These are phyloP conservation scores for Sporothrix euskadiensis DNA, from an alignment of 2,329 filamentous ascomycete species.

Conservation along the genomic window DNA sequence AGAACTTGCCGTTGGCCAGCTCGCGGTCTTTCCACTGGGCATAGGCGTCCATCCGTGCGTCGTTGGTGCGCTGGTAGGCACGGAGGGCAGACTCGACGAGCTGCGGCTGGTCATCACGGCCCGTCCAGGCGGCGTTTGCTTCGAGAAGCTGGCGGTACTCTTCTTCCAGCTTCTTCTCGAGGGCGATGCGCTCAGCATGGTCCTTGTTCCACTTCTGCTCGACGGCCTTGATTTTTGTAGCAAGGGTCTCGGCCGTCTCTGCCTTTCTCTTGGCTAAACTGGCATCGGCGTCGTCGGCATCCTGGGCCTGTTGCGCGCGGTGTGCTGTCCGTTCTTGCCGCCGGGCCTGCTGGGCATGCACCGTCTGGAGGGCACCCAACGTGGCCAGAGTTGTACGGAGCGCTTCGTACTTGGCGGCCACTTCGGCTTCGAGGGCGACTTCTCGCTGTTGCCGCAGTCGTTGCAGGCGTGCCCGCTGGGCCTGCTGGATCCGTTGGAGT, in stretches of 20 bases:
- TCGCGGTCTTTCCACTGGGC: slow-evolving; percentile 47
- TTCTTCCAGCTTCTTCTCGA: slow-evolving; percentile 48
- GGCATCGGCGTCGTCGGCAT: slow-evolving; percentile 31
- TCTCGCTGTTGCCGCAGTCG: slow-evolving; percentile 46
- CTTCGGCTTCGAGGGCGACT: slow-evolving; percentile 38
- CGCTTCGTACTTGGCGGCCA: slow-evolving; percentile 21
- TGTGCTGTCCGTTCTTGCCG: slow-evolving; percentile 39
- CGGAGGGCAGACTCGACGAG: slow-evolving; percentile 39
- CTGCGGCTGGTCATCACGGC: slow-evolving; percentile 21
- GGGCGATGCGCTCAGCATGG: slow-evolving; percentile 43
- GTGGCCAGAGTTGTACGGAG: slow-evolving; percentile 12
- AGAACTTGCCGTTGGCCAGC: slow-evolving; percentile 41
- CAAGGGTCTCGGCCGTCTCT: background rate
- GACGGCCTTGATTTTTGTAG: slow-evolving; percentile 36
- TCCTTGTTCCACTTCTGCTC: slow-evolving; percentile 45
- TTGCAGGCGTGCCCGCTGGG: slow-evolving; percentile 42
- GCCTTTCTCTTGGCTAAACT: slow-evolving; percentile 34
- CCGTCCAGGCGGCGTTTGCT: slow-evolving; percentile 42
- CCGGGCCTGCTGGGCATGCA: slow-evolving; percentile 43
- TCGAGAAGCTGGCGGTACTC: slow-evolving; percentile 42
- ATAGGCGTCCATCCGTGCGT: slow-evolving; percentile 41
- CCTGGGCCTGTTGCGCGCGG: slow-evolving; percentile 30
- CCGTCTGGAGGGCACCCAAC: slow-evolving; percentile 22
- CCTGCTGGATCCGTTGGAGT: slow-evolving; percentile 29
- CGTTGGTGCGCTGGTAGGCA: slow-evolving; percentile 45